Percentiles rank a stretch among this genome's conserved stretches.
These are phyloP conservation scores for Posidonia australis DNA, from an alignment of 106 monocot species.

Conservation along the genomic window DNA sequence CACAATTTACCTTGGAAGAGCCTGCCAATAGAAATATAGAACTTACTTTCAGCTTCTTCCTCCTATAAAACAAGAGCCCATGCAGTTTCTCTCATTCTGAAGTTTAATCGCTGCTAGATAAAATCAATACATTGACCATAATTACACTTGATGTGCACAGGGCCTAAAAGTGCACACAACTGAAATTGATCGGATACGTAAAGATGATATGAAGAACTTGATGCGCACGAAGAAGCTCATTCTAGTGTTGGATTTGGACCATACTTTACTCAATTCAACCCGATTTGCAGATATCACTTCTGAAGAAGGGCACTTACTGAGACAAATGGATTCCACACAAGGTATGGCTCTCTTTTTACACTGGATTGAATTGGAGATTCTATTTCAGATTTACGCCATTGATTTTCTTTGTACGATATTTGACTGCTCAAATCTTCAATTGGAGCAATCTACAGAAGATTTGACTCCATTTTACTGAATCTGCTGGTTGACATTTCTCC, in stretches of 20 bases:
- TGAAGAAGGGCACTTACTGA: conserved; percentile 46
- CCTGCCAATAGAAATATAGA: too few species aligned
- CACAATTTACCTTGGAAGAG: too few species aligned
- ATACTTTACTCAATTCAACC: conserved; percentile 83
- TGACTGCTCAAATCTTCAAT: not conserved
- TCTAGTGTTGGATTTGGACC: conserved; percentile 82
- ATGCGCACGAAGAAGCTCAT: conserved; percentile 53
- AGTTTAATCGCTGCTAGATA: too few species aligned
- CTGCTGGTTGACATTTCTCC: too few species aligned
- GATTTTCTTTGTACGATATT: not conserved
- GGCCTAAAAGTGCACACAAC: conserved; percentile 43
- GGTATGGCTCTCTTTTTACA: conserved; percentile 8
- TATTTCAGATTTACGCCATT: not conserved
- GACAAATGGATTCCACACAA: conserved; percentile 21
- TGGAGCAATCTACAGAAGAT: too few species aligned
- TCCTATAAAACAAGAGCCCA: too few species aligned
- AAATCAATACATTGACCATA: not conserved
- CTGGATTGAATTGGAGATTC: not conserved
- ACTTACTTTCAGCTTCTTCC: too few species aligned
- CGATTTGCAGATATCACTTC: conserved; percentile 33
- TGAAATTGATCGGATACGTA: conserved; percentile 65
- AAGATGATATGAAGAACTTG: conserved; percentile 41
- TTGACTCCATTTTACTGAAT: too few species aligned
- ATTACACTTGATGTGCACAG: conserved; percentile 17
- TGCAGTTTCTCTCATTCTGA: too few species aligned